phyloP scores from a whole-genome alignment of 2,329 filamentous ascomycete genomes.

The Xylaria sp. region DNA sequence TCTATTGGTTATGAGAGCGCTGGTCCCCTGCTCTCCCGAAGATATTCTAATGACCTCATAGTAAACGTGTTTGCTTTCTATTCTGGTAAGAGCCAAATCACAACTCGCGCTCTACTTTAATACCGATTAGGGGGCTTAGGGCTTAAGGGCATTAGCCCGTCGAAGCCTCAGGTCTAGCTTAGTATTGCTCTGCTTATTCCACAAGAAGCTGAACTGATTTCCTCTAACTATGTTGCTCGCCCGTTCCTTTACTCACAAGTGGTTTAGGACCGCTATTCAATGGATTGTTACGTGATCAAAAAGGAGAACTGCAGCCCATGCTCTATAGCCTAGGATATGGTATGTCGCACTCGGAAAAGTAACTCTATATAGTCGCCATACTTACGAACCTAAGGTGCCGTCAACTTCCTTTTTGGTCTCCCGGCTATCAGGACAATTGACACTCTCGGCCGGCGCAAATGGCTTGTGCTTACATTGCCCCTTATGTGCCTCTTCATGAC shows the following conservation, averaged over 20 bases:
- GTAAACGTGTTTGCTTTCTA: conserved; percentile 59
- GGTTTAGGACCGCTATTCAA: conserved; percentile 33
- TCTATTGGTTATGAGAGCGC: conserved; percentile 3
- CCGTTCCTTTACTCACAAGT: background rate
- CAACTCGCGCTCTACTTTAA: background rate
- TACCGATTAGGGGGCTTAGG: background rate
- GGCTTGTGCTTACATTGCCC: conserved; percentile 56
- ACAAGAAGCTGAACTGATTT: background rate
- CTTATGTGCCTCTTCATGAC: conserved; percentile 57
- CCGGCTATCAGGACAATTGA: conserved; percentile 55
- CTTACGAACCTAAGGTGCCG: conserved; percentile 45
- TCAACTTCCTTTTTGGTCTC: conserved; percentile 56
- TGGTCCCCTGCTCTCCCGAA: background rate
- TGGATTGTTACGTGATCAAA: conserved; percentile 35
- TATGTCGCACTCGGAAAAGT: conserved; percentile 22
- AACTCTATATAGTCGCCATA: background rate
- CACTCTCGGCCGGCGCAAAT: conserved; percentile 55
- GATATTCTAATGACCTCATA: conserved; percentile 40
- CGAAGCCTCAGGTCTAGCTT: background rate
- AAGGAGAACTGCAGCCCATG: conserved; percentile 42
- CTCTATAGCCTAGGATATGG: conserved; percentile 49
- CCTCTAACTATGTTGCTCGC: background rate
- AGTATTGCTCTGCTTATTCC: background rate
- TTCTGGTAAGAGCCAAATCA: conserved; percentile 48
- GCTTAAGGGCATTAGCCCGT: background rate